Conservation (phyloP, 208 protist species). For the Trichomonas gallinae region DNA sequence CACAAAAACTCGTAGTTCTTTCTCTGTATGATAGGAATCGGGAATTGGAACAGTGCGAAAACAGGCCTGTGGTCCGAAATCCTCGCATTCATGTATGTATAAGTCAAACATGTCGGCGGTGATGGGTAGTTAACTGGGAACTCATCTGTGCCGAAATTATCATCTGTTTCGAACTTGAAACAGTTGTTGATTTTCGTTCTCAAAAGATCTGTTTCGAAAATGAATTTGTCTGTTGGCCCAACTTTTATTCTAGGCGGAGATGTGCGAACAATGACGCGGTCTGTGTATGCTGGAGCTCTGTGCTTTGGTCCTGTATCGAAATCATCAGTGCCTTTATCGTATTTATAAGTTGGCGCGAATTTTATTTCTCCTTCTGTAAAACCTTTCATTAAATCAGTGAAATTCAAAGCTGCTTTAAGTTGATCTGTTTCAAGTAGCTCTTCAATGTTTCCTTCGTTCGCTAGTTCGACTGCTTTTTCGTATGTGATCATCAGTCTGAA, state of each 20-base stretch:
- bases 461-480: neutral
- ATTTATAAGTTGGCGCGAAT: slow-evolving; percentile 44
- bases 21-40: neutral
- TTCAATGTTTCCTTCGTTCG: neutral
- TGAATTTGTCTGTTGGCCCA: neutral
- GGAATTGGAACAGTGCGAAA: neutral
- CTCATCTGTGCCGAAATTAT: neutral
- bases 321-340: slow-evolving; percentile 21
- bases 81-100: neutral
- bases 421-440: neutral
- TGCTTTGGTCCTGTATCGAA: slow-evolving; percentile 31
- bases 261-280: slow-evolving; percentile 20
- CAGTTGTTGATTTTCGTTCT: neutral
- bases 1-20: neutral
- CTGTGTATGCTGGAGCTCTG: slow-evolving; percentile 34
- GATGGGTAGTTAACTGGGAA: neutral
- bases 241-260: neutral
- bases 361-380: slow-evolving; percentile 34
- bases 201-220: slow-evolving; percentile 10
- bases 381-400: neutral
- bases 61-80: neutral
- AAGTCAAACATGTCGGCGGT: neutral
- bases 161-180: neutral
- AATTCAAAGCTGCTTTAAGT: neutral
- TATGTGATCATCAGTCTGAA: neutral